Evolutionary conservation across 305 asterid genomes (phyloP).

Genomic region (Andrographis paniculata): DNA sequence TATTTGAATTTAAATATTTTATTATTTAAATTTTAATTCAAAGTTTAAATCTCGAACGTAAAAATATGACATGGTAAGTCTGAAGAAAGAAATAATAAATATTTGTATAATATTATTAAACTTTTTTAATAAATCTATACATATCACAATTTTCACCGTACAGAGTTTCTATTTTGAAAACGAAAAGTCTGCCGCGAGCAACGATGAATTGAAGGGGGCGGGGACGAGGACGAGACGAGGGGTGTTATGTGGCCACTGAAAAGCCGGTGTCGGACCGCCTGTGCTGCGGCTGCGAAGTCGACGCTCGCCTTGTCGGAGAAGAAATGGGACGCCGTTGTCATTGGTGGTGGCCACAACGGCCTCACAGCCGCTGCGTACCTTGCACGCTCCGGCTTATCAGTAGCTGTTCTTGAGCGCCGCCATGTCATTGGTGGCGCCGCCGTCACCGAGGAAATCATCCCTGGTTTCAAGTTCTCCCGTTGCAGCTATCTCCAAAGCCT

Average conservation of each 20-base stretch:
- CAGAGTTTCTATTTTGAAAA: too few species aligned
- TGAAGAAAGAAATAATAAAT: too few species aligned
- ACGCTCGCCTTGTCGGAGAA: conserved; percentile 26
- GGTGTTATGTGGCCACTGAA: conserved; percentile 30
- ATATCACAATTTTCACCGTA: too few species aligned
- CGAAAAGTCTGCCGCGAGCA: too few species aligned
- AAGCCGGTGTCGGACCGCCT: conserved; percentile 17
- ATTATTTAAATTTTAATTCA: too few species aligned
- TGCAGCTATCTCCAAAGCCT: conserved; percentile 98
- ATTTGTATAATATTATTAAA: too few species aligned
- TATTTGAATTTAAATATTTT: too few species aligned
- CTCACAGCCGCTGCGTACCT: conserved; percentile 94
- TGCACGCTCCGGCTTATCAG: conserved; percentile 86
- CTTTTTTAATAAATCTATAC: too few species aligned
- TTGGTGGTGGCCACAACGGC: conserved; percentile 97
- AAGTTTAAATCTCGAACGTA: too few species aligned
- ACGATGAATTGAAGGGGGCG: too few species aligned
- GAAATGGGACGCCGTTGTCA: conserved; percentile 83
- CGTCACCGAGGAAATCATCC: conserved; percentile 85
- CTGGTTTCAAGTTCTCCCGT: conserved; percentile 94
- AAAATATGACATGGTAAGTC: too few species aligned
- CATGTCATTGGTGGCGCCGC: conserved; percentile 94
- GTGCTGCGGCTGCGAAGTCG: conserved; percentile 15
- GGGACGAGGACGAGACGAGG: too few species aligned
- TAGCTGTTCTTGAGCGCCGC: conserved; percentile 95